A percentile compares a stretch with the other conserved stretches of the same genome.
These are phyloP conservation scores for Leucoagaricus sp. DNA, from an alignment of 1,284 basidiomycete genomes.

Conservation along the genomic window DNA sequence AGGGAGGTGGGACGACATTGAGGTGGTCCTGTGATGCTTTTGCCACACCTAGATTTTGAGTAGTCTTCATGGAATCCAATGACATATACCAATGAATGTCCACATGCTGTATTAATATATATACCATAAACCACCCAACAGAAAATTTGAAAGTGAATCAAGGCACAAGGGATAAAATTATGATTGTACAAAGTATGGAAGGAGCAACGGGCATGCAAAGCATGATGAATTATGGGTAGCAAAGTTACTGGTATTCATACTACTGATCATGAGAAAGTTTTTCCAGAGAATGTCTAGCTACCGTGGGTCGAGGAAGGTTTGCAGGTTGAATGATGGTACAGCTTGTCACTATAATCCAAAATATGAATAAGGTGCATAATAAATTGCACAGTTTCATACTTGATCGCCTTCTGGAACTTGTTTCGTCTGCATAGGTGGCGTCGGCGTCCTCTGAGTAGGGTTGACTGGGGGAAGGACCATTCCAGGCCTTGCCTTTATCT, in stretches of 20 bases:
- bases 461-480: slow-evolving; percentile 39
- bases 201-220: too few species aligned
- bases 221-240: neutral
- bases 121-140: neutral
- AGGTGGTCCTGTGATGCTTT: slow-evolving; percentile 41
- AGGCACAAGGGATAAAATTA: too few species aligned
- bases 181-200: too few species aligned
- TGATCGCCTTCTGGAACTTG: slow-evolving; percentile 24
- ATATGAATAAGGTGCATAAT: neutral
- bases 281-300: neutral
- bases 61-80: too few species aligned
- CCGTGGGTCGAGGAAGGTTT: slow-evolving; percentile 33
- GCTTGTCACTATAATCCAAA: slow-evolving; percentile 22
- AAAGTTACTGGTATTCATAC: neutral
- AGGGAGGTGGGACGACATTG: slow-evolving; percentile 64
- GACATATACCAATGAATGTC: too few species aligned
- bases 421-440: slow-evolving; percentile 6
- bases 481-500: slow-evolving; percentile 45
- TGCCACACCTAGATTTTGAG: too few species aligned
- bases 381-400: slow-evolving; percentile 19
- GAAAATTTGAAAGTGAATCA: too few species aligned
- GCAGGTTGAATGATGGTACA: slow-evolving; percentile 51
- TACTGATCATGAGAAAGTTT: neutral
- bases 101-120: neutral
- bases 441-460: slow-evolving; percentile 3